Conservation (phyloP, 1,284 basidiomycete genomes). For the Heliocybe sulcata region DNA sequence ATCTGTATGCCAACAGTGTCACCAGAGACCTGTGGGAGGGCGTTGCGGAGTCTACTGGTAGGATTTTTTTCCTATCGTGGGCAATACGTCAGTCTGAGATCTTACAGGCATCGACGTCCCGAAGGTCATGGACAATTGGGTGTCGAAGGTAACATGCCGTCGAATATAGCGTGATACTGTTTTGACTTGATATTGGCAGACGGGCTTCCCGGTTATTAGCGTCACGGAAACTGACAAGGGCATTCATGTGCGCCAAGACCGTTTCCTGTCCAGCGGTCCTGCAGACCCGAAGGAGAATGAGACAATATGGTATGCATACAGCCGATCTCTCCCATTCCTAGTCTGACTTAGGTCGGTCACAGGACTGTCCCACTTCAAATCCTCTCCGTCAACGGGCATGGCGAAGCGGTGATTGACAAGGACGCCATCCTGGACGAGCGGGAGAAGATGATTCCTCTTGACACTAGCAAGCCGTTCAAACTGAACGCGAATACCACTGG, state of each 20-base stretch:
- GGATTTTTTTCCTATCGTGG: background rate
- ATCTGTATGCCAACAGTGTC: slow-evolving; percentile 78
- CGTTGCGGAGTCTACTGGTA: slow-evolving; percentile 70
- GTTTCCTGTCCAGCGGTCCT: slow-evolving; percentile 86
- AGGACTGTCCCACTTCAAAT: slow-evolving; percentile 82
- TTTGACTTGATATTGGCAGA: slow-evolving; percentile 28
- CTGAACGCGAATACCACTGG: slow-evolving; percentile 88
- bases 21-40: slow-evolving; percentile 90
- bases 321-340: background rate
- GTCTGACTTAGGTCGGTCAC: background rate
- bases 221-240: slow-evolving; percentile 74
- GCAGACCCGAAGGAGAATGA: slow-evolving; percentile 80
- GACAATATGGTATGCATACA: slow-evolving; percentile 69
- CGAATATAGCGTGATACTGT: background rate
- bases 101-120: slow-evolving; percentile 63
- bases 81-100: background rate
- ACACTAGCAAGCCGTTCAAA: slow-evolving; percentile 73
- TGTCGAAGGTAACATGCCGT: slow-evolving; percentile 59
- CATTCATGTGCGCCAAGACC: slow-evolving; percentile 80
- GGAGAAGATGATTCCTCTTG: slow-evolving; percentile 62
- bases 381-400: slow-evolving; percentile 53
- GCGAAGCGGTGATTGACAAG: slow-evolving; percentile 57
- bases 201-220: slow-evolving; percentile 84
- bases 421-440: slow-evolving; percentile 64
- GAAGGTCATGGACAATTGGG: slow-evolving; percentile 90